A percentile compares a stretch with the other conserved stretches of the same genome.
These are phyloP conservation scores for Kwoniella dejecticola DNA, from an alignment of 768 basidiomycete species.

Conservation along the genomic window DNA sequence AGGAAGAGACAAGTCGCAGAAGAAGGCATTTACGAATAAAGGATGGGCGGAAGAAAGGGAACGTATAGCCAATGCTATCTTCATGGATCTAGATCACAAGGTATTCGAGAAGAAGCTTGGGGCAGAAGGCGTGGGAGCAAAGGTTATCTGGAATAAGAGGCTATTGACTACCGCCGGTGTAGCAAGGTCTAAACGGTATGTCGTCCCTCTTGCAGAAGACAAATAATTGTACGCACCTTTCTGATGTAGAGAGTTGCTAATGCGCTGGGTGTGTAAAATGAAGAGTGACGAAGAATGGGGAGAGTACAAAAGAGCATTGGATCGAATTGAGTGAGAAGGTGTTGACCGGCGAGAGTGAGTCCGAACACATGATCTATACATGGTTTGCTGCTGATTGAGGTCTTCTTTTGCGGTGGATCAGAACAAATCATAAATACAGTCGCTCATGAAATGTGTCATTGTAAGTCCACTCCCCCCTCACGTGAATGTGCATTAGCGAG, in stretches of 20 bases:
- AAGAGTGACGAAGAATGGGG: conserved; percentile 16
- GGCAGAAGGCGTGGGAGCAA: conserved; percentile 25
- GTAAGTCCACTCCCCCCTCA: conserved; percentile 32
- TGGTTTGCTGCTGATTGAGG: background rate
- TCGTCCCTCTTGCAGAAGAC: too few species aligned
- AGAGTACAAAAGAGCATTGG: conserved; percentile 20
- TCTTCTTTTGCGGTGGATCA: conserved; percentile 46
- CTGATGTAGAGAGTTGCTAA: too few species aligned
- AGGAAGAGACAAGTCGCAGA: conserved; percentile 16
- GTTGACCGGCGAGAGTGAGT: conserved; percentile 70
- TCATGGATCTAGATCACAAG: conserved; percentile 47
- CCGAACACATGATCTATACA: background rate
- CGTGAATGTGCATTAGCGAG: too few species aligned
- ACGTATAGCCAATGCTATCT: conserved; percentile 38
- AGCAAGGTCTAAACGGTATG: conserved; percentile 51
- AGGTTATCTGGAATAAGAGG: conserved; percentile 55
- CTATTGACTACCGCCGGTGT: conserved; percentile 57
- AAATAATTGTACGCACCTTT: too few species aligned
- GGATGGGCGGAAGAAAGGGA: conserved; percentile 38
- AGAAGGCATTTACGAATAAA: conserved; percentile 15
- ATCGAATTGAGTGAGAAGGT: conserved; percentile 84
- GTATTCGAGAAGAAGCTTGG: conserved; percentile 53
- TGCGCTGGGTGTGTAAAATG: too few species aligned
- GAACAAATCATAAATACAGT: conserved; percentile 80
- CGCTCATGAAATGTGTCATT: conserved; percentile 89